Base-by-base conservation (phyloP, 2,329 filamentous ascomycete genomes). In the Xylariaceae sp. region DNA sequence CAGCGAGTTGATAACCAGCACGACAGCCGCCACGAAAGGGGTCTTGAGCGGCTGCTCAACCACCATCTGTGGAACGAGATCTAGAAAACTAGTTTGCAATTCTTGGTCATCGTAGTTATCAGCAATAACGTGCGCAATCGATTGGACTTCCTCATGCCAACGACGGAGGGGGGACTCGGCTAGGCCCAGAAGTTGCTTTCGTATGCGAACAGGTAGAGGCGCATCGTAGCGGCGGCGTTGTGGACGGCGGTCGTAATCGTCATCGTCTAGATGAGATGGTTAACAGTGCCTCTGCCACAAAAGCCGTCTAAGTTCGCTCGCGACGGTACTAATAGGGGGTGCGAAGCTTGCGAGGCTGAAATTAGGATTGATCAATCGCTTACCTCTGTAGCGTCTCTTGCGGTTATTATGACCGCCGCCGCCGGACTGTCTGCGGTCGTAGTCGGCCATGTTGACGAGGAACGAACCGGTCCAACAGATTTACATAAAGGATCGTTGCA, bases 1-100 rank as follows among this genome's bases (percentile, higher is more conserved):
- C 64, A 89, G 75, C 21, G 84, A 82, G 75, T 97, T 97, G 61
- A 87, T 82, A 51, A 91, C 82, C 53, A 96, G 81, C 36, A 95
- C 82, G 11, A 93, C 86, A 16, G 89, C 91, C 8, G 92, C 92
- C 30, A 96, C 82, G 70, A 97, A 97, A 0, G 94, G 93, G n/a
- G 92, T 95, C 79, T 97, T 97, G 72, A 99, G 87, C 1, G 94
- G 94, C 75, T 99, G 94, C 75, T 99, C 94, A 29, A 91, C 71
- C 36, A 89, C 81, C 61, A 97, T 80, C 72, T 93, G 89, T 53
- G 92, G 75, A 6, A 86, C 78, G 24, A 96, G 81, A 52, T 87
- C 83, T 61, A 89, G 78, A 70, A 96, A 95, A 44, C 81, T 84
- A 26, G 79, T 81, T 60, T 86, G 86, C 49, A 96, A 76, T 62